Evolutionary conservation across 2,329 filamentous ascomycete species (phyloP).

Genomic region (Cladosporium velox): DNA sequence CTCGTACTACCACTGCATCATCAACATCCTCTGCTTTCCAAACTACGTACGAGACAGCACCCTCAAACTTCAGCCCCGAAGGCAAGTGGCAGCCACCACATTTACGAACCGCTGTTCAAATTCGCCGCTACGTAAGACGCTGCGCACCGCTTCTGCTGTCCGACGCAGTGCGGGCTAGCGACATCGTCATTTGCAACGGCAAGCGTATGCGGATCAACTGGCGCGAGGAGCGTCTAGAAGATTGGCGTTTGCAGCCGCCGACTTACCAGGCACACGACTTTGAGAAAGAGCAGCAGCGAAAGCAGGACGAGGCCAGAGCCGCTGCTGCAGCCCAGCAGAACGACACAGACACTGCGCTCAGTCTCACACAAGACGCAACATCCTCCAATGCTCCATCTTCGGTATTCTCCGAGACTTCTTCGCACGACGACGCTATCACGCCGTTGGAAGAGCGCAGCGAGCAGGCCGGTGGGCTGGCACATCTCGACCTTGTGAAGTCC

Average conservation of each 20-base stretch:
- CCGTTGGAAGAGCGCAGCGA: slow-evolving; percentile 11
- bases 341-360: neutral
- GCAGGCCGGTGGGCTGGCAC: neutral
- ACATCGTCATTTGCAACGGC: slow-evolving; percentile 47
- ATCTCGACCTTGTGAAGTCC: slow-evolving; percentile 16
- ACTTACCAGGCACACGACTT: slow-evolving; percentile 37
- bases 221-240: slow-evolving; percentile 44
- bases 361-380: neutral
- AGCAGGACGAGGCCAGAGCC: neutral
- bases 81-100: slow-evolving; percentile 41
- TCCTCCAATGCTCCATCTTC: slow-evolving; percentile 9
- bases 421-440: slow-evolving; percentile 16
- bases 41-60: slow-evolving; percentile 37
- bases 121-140: slow-evolving; percentile 49
- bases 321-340: neutral
- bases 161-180: slow-evolving; percentile 48
- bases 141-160: slow-evolving; percentile 50
- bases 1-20: slow-evolving; percentile 32
- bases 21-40: slow-evolving; percentile 32
- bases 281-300: slow-evolving; percentile 4
- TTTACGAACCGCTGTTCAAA: slow-evolving; percentile 40
- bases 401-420: slow-evolving; percentile 11
- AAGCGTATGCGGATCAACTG: slow-evolving; percentile 48
- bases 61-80: slow-evolving; percentile 34
- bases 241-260: slow-evolving; percentile 47